Evolutionary conservation across 164 flowering plant genomes (phyloP).

Genomic region (Malania oleifera): DNA sequence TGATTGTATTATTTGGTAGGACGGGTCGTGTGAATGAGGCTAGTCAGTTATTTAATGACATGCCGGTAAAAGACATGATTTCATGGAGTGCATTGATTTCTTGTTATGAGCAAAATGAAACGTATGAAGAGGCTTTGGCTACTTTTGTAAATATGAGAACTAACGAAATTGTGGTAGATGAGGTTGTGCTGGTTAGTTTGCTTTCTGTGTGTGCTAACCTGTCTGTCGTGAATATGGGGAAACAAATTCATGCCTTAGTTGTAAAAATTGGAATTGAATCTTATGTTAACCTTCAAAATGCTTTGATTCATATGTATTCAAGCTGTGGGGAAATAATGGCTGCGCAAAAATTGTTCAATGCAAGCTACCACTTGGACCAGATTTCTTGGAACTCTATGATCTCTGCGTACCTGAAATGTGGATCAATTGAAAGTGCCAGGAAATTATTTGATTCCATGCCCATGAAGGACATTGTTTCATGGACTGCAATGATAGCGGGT

Average conservation of each 20-base stretch:
- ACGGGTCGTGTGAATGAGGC: conserved; percentile 33
- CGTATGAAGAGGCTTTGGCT: conserved; percentile 34
- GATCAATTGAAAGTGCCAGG: conserved; percentile 28
- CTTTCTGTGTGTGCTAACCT: conserved; percentile 33
- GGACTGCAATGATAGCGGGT: conserved; percentile 48
- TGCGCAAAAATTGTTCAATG: conserved; percentile 29
- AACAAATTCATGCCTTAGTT: conserved; percentile 25
- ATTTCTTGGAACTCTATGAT: conserved; percentile 50
- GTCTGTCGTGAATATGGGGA: conserved; percentile 15
- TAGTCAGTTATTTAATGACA: conserved; percentile 22
- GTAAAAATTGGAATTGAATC: conserved; percentile 30
- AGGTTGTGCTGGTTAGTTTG: conserved; percentile 37
- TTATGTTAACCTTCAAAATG: conserved; percentile 40
- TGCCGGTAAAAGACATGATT: conserved; percentile 33
- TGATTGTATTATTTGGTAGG: conserved; percentile 40
- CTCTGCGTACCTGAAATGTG: conserved; percentile 33
- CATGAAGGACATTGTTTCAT: conserved; percentile 38
- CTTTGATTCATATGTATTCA: conserved; percentile 40
- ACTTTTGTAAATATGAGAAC: conserved; percentile 27
- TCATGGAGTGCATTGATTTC: conserved; percentile 48
- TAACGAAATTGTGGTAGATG: conserved; percentile 26
- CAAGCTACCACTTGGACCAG: conserved; percentile 22
- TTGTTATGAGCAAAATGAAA: conserved; percentile 35
- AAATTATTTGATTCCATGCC: conserved; percentile 39
- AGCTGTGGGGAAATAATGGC: conserved; percentile 25